Evolutionary conservation across 164 flowering plant species (phyloP), one percentile per base, ranked within the genome.

Genomic region (Chimonanthus salicifolius): DNA sequence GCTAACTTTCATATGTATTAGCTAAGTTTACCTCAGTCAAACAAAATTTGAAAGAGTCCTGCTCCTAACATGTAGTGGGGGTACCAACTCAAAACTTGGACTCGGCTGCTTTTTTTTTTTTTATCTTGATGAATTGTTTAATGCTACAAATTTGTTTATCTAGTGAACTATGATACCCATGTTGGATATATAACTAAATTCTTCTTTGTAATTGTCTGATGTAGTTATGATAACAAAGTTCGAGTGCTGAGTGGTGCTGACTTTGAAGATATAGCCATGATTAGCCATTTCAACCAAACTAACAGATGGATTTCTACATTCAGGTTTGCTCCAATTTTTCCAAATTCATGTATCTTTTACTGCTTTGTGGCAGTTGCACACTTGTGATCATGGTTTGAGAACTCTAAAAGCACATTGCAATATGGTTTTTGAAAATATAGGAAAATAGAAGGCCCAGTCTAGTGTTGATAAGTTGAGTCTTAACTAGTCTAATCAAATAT

Each of bases 281-380:
- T 90, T 67, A 43, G 75, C 47, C 98, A 92, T 74, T 16, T 82
- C 60, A 89, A 94, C 77, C 87, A 74, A 76, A 90, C 89, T 13
- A 83, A 87, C 58, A 85, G 88, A 81, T 89, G 94, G 94, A 74
- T 89, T 74, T 84, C 95, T 64, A 67, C 88, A 74, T 92, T 92
- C 90, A 94, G 89, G 98, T 92, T 87, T 49, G n/a, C 11, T 54
- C 16, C 58, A 51, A 20, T 45, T 15, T 90, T 74, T 84, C 96
- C 60, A 67, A 89, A 73, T 95, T 92, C 90, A 94, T 88, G 98
- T 90, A 88, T 48, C n/a, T 66, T 66, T 66, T 16, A 5, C 48
- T 47, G 44, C 54, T 68, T 48, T 48, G 33, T 45, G 48, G 68
- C 44, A 45, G 16, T 45, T 44, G 9, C 5, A 54, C 60, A 10